Evolutionary conservation across 306 rosid genomes (phyloP).

Genomic region (Acacia crassicarpa): DNA sequence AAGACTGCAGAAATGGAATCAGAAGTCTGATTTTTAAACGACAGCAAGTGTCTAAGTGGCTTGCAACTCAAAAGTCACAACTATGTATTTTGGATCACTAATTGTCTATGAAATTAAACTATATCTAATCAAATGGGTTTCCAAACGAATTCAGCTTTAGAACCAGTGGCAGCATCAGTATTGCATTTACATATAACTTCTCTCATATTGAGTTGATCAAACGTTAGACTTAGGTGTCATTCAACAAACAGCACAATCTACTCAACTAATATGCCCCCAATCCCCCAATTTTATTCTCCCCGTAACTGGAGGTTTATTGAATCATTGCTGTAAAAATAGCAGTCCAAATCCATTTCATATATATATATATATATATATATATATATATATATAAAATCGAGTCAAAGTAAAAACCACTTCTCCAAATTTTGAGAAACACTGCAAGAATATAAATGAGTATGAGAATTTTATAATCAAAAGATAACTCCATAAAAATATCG

Average conservation of each 20-base stretch:
- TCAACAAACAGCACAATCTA: slow-evolving; percentile 1
- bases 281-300: not conserved
- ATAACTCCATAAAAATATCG: slow-evolving; percentile 21
- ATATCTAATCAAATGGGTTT: not conserved
- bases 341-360: not conserved
- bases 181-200: not conserved
- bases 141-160: slow-evolving; percentile 29
- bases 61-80: slow-evolving; percentile 7
- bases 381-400: slow-evolving; percentile 44
- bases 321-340: not conserved
- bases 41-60: slow-evolving; percentile 19
- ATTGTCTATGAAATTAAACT: slow-evolving; percentile 21
- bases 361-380: not conserved
- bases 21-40: not conserved
- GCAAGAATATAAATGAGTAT: slow-evolving; percentile 38
- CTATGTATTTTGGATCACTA: slow-evolving; percentile 12
- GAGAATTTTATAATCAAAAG: slow-evolving; percentile 20
- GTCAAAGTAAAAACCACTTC: slow-evolving; percentile 80
- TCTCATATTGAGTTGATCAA: not conserved
- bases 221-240: not conserved
- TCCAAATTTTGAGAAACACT: slow-evolving; percentile 87
- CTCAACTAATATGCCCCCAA: not conserved
- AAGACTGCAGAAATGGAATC: slow-evolving; percentile 24
- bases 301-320: not conserved
- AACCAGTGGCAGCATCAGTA: not conserved